Base-by-base conservation (phyloP, 2,329 filamentous ascomycete species). In the Colletotrichum agaves region DNA sequence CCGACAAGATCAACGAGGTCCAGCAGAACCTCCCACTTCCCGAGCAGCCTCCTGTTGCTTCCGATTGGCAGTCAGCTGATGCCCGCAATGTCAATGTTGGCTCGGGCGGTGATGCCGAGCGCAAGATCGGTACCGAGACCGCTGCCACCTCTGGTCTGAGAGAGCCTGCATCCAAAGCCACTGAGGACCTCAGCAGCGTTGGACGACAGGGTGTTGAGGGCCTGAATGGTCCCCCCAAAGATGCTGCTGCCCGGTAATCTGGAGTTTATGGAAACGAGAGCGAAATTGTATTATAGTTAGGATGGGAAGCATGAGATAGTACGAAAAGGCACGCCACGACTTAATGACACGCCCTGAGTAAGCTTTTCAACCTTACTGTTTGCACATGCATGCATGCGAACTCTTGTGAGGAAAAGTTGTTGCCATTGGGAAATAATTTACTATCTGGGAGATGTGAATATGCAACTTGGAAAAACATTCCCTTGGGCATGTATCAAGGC, bases 31-130 rank as follows among this genome's bases (percentile, higher is more conserved):
- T 97, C 35, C 91, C 92, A 58, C 87, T 94, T 57, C 93, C 93
- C 17, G 92, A 95, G 2, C 85, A 94, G 72, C 93, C 93, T 21
- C 91, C 92, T 1, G 82, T 80, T n/a, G 81, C 88, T n/a, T 91
- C 91, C 5, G 92, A 96, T 83, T 94, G 89, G 85, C 89, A 94
- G 77, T 93, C 90, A 0, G 83, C 86, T 57, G 91, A 95, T 74
- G 84, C 84, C 35, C 81, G 87, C 70, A 92, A 82, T 63, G 89
- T 92, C 75, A 91, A 93, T 75, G 88, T 92, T 53, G 91, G 91
- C 70, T 87, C 89, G 39, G 62, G 62, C 37, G 90, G 91, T 19
- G 79, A 84, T 61, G 72, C 84, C 2, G 77, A 85, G 71, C 85
- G 81, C 59, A 83, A 86, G 69, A 79, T 89, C 50, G 86, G 87